phyloP scores from a whole-genome alignment of 768 basidiomycete genomes.

The Cystobasidiopsis lactophilus region DNA sequence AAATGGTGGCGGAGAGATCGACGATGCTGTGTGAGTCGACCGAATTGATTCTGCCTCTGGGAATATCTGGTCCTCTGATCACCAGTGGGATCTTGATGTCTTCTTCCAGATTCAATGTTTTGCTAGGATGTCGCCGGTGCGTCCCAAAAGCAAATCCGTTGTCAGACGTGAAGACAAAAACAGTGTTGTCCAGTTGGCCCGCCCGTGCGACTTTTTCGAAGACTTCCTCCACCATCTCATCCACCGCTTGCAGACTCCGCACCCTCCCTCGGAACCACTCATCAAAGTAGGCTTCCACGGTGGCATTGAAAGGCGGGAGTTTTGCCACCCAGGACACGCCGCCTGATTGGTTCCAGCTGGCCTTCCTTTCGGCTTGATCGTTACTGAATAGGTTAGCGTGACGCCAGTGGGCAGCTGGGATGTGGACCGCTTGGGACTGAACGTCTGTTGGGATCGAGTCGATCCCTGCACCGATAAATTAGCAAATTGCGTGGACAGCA shows the following conservation, averaged over 20 bases:
- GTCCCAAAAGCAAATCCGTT: constrained; percentile 12
- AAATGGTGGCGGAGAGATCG: constrained; percentile 13
- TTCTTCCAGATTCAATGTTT: constrained; percentile 17
- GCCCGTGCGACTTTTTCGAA: constrained; percentile 11
- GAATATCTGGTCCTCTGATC: not conserved
- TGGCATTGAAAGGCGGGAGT: constrained; percentile 7
- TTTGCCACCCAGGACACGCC: constrained; percentile 15
- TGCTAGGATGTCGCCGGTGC: constrained; percentile 16
- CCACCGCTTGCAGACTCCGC: constrained; percentile 12
- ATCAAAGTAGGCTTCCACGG: constrained; percentile 12
- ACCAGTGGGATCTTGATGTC: constrained; percentile 10
- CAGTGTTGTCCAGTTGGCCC: constrained; percentile 13
- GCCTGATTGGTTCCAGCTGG: constrained; percentile 4
- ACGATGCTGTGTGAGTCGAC: constrained; percentile 10
- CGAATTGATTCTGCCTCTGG: not conserved
- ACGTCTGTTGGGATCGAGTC: constrained; percentile 2
- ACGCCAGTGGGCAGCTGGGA: not conserved
- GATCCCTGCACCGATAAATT: constrained; percentile 6
- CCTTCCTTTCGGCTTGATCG: not conserved
- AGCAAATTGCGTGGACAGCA: not conserved
- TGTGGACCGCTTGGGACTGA: not conserved
- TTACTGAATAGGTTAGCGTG: constrained; percentile 12
- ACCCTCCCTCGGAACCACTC: constrained; percentile 13
- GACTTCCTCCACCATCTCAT: constrained; percentile 14
- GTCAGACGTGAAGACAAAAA: constrained; percentile 4